These are phyloP conservation scores for Artemisia argyi DNA, from an alignment of 129 eudicot genomes.

Conservation along the genomic window DNA sequence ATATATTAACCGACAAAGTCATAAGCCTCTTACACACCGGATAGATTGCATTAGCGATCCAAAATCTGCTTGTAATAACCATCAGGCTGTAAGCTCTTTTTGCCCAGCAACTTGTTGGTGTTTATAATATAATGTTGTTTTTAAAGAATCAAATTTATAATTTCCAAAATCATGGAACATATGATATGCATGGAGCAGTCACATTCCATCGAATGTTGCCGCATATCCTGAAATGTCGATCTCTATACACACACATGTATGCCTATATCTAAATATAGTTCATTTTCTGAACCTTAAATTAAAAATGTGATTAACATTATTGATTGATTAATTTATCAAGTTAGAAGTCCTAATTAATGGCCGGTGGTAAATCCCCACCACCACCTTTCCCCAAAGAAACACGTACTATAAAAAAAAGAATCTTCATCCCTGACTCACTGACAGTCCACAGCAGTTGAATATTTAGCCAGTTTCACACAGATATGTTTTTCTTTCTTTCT, in stretches of 20 bases:
- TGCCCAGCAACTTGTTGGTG: too few species aligned
- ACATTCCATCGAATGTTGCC: constrained; percentile 60
- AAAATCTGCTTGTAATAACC: too few species aligned
- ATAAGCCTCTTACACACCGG: too few species aligned
- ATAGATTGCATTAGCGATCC: too few species aligned
- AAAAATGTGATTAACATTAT: background rate
- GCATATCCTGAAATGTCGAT: constrained; percentile 48
- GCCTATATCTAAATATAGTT: background rate
- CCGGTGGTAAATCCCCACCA: constrained; percentile 39
- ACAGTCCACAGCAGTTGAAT: constrained; percentile 35
- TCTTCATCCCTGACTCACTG: constrained; percentile 36
- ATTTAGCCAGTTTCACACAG: constrained; percentile 33
- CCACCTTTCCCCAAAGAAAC: constrained; percentile 35
- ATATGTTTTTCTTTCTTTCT: constrained; percentile 17
- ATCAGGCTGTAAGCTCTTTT: too few species aligned
- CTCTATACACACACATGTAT: constrained; percentile 16
- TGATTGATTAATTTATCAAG: background rate
- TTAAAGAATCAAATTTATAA: background rate
- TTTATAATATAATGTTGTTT: too few species aligned
- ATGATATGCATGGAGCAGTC: constrained; percentile 31
- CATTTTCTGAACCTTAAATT: background rate
- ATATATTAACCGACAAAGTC: too few species aligned
- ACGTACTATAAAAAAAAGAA: constrained; percentile 24
- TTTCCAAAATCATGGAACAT: constrained; percentile 1
- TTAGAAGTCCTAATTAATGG: constrained; percentile 30